Evolutionary conservation across 805 yeast species (phyloP).

Genomic region (Saccharomycopsis synnaedendra): DNA sequence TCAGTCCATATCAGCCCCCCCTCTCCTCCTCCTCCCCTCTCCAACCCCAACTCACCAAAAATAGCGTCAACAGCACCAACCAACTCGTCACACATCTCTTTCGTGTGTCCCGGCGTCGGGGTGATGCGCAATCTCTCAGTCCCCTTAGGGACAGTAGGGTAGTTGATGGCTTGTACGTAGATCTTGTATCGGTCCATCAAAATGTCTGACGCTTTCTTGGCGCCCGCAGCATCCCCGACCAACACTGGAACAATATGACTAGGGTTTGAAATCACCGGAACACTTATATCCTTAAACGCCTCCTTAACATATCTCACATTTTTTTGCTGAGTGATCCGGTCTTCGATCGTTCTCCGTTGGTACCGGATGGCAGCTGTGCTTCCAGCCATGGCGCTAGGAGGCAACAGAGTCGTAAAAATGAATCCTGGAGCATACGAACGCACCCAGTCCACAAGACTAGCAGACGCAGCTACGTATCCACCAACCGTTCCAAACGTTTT

Average conservation of each 20-base stretch:
- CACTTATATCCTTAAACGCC: conserved; percentile 55
- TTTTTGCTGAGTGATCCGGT: conserved; percentile 75
- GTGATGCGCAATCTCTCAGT: conserved; percentile 94
- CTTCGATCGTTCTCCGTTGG: conserved; percentile 65
- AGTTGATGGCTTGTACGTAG: conserved; percentile 96
- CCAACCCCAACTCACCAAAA: conserved; percentile 62
- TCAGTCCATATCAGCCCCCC: conserved; percentile 77
- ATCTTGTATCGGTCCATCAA: conserved; percentile 75
- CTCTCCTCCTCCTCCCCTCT: conserved; percentile 71
- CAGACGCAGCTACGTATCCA: conserved; percentile 90
- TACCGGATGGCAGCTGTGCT: conserved; percentile 78
- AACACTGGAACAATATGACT: conserved; percentile 94
- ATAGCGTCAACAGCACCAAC: conserved; percentile 72
- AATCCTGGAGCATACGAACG: conserved; percentile 96
- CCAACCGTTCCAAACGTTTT: conserved; percentile 97
- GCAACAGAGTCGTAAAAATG: conserved; percentile 91
- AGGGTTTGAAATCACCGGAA: conserved; percentile 96
- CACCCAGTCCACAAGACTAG: conserved; percentile 82
- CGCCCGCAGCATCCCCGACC: conserved; percentile 88
- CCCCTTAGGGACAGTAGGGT: conserved; percentile 95
- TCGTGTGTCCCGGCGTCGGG: conserved; percentile 96
- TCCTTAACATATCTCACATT: conserved; percentile 79
- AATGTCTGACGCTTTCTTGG: conserved; percentile 84
- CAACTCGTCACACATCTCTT: conserved; percentile 63
- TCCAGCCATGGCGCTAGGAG: conserved; percentile 98